Percentiles rank a stretch among this genome's conserved stretches.
phyloP scores from a whole-genome alignment of 2,329 filamentous ascomycete species.

The Neopestalotiopsis clavispora region DNA sequence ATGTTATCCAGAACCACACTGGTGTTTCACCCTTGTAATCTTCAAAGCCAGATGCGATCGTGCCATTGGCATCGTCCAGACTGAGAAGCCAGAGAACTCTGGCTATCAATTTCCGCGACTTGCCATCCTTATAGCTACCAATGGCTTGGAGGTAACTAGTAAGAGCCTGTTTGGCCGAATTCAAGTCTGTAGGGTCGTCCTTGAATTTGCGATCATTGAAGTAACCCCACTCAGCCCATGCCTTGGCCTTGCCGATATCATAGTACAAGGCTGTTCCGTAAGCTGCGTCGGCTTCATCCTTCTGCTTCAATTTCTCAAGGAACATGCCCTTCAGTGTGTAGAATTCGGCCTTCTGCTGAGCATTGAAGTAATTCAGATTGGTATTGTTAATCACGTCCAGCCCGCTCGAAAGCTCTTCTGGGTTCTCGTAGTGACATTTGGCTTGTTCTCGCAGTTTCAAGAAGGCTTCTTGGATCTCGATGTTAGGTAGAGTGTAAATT shows the following conservation, averaged over 20 bases:
- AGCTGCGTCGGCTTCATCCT: slow-evolving; percentile 88
- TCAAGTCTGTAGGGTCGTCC: slow-evolving; percentile 80
- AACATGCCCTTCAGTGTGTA: slow-evolving; percentile 99
- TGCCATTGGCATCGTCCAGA: slow-evolving; percentile 85
- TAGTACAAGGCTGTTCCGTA: slow-evolving; percentile 96
- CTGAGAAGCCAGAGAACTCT: slow-evolving; percentile 95
- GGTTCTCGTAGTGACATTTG: slow-evolving; percentile 98
- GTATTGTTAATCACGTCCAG: slow-evolving; percentile 99
- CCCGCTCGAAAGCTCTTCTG: slow-evolving; percentile 87
- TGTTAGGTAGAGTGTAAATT: slow-evolving; percentile 98
- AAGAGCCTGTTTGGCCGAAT: slow-evolving; percentile 86
- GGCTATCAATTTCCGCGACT: slow-evolving; percentile 91
- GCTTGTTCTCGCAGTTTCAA: slow-evolving; percentile 98
- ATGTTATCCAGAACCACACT: slow-evolving; percentile 99
- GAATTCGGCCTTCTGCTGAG: slow-evolving; percentile 96
- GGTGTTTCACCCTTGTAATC: slow-evolving; percentile 97
- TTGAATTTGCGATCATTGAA: slow-evolving; percentile 98
- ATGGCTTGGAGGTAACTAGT: slow-evolving; percentile 97
- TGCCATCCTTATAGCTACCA: slow-evolving; percentile 95
- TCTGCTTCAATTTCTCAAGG: slow-evolving; percentile 88
- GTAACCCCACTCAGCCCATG: slow-evolving; percentile 98
- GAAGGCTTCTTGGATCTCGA: slow-evolving; percentile 99
- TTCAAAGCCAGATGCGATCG: slow-evolving; percentile 84
- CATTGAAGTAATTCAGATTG: slow-evolving; percentile 97
- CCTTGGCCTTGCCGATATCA: slow-evolving; percentile 92